Evolutionary conservation across 73 alveolate species (phyloP).

Genomic region (Tetrahymena borealis): DNA sequence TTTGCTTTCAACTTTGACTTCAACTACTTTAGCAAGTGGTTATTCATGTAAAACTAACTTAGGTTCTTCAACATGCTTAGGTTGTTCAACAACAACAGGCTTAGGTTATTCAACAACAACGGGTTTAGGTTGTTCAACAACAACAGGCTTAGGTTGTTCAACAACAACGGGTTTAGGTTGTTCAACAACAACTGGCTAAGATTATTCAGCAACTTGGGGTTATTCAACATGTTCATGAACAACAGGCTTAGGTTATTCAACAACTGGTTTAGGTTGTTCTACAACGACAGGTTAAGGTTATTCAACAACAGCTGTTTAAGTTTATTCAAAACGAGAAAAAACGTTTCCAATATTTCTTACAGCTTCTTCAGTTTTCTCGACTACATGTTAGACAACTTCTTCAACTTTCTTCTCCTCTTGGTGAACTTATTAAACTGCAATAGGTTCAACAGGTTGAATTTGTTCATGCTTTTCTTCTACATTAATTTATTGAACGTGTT

Average conservation of each 20-base stretch:
- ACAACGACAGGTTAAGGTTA: background rate
- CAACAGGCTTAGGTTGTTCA: background rate
- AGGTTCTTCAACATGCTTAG: background rate
- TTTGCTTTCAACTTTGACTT: background rate
- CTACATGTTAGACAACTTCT: no score
- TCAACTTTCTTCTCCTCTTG: no score
- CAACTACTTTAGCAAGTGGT: background rate
- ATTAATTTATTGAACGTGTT: no score
- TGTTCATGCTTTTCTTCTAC: no score
- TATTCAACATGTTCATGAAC: no score
- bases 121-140: background rate
- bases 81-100: background rate
- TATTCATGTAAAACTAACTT: background rate
- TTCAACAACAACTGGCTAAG: background rate
- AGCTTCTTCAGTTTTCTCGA: background rate
- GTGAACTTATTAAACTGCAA: no score
- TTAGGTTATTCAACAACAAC: background rate
- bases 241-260: background rate
- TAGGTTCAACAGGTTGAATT: no score
- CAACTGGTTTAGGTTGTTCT: background rate
- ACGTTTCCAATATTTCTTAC: background rate
- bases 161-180: background rate
- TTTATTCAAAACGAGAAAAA: no score
- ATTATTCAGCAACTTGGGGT: background rate
- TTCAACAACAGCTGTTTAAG: background rate